These are phyloP conservation scores for Scleromitrula shiraiana DNA, from an alignment of 2,329 filamentous ascomycete genomes.

Conservation along the genomic window DNA sequence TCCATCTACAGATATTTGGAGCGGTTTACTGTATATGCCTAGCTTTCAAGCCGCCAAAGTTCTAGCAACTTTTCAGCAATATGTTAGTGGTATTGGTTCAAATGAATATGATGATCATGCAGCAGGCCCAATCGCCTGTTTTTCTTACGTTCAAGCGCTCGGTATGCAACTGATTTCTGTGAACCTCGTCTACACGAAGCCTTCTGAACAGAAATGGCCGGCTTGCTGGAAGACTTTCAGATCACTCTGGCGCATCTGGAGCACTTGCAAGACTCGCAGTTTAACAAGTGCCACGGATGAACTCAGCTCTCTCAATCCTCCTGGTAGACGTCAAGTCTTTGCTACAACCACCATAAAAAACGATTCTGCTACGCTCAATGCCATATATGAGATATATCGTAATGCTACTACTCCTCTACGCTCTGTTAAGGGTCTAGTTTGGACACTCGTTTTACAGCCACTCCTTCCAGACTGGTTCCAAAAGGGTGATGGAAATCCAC, in stretches of 20 bases:
- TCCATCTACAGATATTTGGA: constrained; percentile 25
- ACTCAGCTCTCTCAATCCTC: constrained; percentile 27
- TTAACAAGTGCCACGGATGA: constrained; percentile 31
- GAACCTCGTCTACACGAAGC: constrained; percentile 24
- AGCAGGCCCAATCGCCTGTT: constrained; percentile 25
- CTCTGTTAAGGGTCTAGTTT: constrained; percentile 26
- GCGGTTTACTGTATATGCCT: constrained; percentile 31
- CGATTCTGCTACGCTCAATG: constrained; percentile 27
- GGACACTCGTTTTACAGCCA: constrained; percentile 31
- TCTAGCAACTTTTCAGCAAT: constrained; percentile 23
- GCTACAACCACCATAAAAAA: constrained; percentile 33
- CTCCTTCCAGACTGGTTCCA: constrained; percentile 23
- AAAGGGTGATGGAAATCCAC: constrained; percentile 24
- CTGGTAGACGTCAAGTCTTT: constrained; percentile 28
- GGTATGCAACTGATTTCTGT: constrained; percentile 30
- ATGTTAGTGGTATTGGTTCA: constrained; percentile 8
- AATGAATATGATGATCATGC: constrained; percentile 19
- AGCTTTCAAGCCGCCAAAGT: constrained; percentile 19
- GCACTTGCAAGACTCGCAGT: constrained; percentile 28
- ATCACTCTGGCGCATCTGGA: constrained; percentile 30
- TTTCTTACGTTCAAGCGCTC: constrained; percentile 21
- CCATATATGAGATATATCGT: constrained; percentile 25
- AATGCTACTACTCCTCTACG: constrained; percentile 25
- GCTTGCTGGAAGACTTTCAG: constrained; percentile 28
- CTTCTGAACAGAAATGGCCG: constrained; percentile 26